phyloP scores from a whole-genome alignment of 805 yeast species.

The Monosporozyma yasuniensis region DNA sequence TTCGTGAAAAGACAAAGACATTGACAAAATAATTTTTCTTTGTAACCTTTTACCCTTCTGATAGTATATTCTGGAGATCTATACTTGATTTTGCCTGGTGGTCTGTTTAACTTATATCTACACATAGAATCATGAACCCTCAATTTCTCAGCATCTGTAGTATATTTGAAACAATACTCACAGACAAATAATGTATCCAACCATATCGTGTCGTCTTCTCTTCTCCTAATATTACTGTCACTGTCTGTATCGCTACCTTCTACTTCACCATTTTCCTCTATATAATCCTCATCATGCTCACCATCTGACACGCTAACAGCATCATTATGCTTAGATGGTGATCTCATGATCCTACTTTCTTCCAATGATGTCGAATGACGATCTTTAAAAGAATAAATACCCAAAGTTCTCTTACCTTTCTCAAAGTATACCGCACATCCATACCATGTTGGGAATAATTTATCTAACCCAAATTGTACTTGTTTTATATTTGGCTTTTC shows the following conservation, averaged over 20 bases:
- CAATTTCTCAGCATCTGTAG: constrained; percentile 40
- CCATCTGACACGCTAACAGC: not conserved
- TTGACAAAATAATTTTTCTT: constrained; percentile 65
- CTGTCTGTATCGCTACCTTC: not conserved
- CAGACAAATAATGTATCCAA: constrained; percentile 61
- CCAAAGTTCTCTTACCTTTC: constrained; percentile 10
- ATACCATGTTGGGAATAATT: constrained; percentile 74
- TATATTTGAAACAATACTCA: constrained; percentile 75
- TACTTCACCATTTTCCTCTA: not conserved
- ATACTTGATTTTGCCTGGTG: constrained; percentile 66
- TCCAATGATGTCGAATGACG: not conserved
- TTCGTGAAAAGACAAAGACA: constrained; percentile 78
- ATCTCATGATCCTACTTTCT: not conserved
- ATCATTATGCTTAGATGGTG: not conserved
- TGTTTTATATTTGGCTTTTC: constrained; percentile 52
- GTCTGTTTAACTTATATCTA: constrained; percentile 28
- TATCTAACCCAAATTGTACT: constrained; percentile 56
- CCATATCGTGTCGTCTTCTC: constrained; percentile 34
- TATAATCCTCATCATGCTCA: not conserved
- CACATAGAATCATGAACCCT: constrained; percentile 45
- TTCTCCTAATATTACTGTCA: not conserved
- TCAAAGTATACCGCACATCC: constrained; percentile 75
- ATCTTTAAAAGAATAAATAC: constrained; percentile 3
- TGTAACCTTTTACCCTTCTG: constrained; percentile 57
- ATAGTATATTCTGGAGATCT: constrained; percentile 49